phyloP scores from a whole-genome alignment of 2,329 filamentous ascomycete genomes.

The Balansia obtecta region DNA sequence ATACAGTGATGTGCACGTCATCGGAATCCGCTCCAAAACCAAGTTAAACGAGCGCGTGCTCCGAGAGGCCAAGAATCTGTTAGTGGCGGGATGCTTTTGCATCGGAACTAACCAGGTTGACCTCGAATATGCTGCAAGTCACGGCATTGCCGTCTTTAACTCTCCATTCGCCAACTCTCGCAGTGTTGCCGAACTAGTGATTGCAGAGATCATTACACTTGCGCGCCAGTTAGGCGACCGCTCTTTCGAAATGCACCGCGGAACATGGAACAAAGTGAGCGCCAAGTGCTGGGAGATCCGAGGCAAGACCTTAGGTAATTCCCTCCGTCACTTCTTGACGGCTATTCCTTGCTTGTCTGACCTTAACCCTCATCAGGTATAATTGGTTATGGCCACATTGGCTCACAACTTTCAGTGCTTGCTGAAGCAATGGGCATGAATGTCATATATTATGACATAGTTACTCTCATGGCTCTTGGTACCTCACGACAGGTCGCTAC shows the following conservation, averaged over 20 bases:
- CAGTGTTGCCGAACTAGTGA: constrained; percentile 91
- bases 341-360: neutral
- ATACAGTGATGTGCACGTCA: constrained; percentile 79
- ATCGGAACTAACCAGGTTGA: constrained; percentile 97
- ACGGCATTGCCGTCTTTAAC: constrained; percentile 96
- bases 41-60: constrained; percentile 81
- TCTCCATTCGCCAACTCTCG: constrained; percentile 97
- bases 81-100: constrained; percentile 96
- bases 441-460: constrained; percentile 92
- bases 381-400: constrained; percentile 94
- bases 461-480: constrained; percentile 89
- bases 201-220: constrained; percentile 82
- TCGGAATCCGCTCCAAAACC: constrained; percentile 96
- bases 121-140: constrained; percentile 66
- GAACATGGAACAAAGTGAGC: constrained; percentile 97
- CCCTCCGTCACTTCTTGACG: neutral
- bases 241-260: constrained; percentile 85
- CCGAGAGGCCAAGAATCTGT: constrained; percentile 79
- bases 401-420: constrained; percentile 86
- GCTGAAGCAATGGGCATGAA: constrained; percentile 97
- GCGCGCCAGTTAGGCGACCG: constrained; percentile 89
- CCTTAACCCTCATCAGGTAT: constrained; percentile 46
- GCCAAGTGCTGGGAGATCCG: constrained; percentile 95
- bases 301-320: constrained; percentile 80
- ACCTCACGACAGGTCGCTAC: constrained; percentile 73